Evolutionary conservation across 2,329 filamentous ascomycete species (phyloP).

Genomic region (Bipolaris cookei): DNA sequence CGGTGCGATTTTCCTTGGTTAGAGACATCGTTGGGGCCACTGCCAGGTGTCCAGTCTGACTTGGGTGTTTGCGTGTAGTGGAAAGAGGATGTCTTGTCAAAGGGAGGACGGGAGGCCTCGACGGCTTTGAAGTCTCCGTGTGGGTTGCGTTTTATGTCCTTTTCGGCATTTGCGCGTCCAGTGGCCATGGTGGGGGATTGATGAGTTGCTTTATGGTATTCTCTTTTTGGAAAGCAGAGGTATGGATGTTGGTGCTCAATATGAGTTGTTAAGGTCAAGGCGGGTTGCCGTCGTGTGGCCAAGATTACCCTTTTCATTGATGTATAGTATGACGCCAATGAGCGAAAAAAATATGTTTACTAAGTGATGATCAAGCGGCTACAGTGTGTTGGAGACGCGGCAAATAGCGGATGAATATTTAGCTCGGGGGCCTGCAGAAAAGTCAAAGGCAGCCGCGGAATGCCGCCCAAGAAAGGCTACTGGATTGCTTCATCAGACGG

Average conservation of each 20-base stretch:
- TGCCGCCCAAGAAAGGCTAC: constrained; percentile 1
- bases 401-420: constrained; percentile 29
- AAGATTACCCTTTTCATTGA: background rate
- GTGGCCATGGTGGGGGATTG: constrained; percentile 21
- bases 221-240: background rate
- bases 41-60: constrained; percentile 70
- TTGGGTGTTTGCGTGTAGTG: constrained; percentile 68
- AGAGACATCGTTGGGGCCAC: constrained; percentile 66
- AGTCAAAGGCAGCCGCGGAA: constrained; percentile 16
- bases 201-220: background rate
- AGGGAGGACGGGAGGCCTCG: constrained; percentile 69
- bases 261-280: background rate
- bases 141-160: constrained; percentile 65
- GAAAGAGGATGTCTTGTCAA: constrained; percentile 58
- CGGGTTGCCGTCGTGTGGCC: background rate
- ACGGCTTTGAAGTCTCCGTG: constrained; percentile 78
- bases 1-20: constrained; percentile 67
- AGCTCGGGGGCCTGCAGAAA: constrained; percentile 20
- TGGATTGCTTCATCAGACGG: background rate
- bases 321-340: background rate
- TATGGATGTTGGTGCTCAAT: background rate
- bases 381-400: constrained; percentile 7
- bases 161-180: constrained; percentile 54
- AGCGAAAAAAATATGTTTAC: background rate
- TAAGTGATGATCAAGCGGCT: constrained; percentile 12